These are phyloP conservation scores for Saururus chinensis DNA, from an alignment of 164 flowering plant genomes.

Conservation along the genomic window DNA sequence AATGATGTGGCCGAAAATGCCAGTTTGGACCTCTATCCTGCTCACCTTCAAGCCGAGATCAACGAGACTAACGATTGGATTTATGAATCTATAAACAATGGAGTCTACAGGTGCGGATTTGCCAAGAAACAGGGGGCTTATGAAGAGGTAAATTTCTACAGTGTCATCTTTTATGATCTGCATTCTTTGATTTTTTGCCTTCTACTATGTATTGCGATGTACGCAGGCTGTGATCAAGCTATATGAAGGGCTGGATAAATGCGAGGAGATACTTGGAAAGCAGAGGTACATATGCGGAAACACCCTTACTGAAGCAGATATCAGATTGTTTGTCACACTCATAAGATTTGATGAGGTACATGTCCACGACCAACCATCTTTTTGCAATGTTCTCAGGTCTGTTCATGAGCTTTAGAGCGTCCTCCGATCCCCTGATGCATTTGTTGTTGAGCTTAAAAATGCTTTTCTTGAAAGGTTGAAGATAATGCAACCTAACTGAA, in stretches of 20 bases:
- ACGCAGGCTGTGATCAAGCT: slow-evolving; percentile 61
- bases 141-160: slow-evolving; percentile 45
- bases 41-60: slow-evolving; percentile 49
- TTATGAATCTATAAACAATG: slow-evolving; percentile 72
- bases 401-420: not conserved
- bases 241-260: slow-evolving; percentile 72
- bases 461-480: not conserved
- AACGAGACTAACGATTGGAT: slow-evolving; percentile 77
- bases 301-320: slow-evolving; percentile 73
- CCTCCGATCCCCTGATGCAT: not conserved
- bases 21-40: slow-evolving; percentile 72
- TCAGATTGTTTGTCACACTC: slow-evolving; percentile 84
- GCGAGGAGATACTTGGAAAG: slow-evolving; percentile 72
- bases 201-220: not conserved
- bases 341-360: slow-evolving; percentile 93
- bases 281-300: slow-evolving; percentile 78
- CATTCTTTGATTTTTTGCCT: not conserved
- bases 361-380: not conserved
- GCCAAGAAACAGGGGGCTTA: slow-evolving; percentile 82
- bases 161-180: not conserved
- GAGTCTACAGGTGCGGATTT: slow-evolving; percentile 93
- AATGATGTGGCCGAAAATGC: slow-evolving; percentile 74
- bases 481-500: not conserved
- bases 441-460: not conserved
- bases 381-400: not conserved